Base-by-base conservation (phyloP, 2,329 filamentous ascomycete species). In the Exophiala aquamarina region DNA sequence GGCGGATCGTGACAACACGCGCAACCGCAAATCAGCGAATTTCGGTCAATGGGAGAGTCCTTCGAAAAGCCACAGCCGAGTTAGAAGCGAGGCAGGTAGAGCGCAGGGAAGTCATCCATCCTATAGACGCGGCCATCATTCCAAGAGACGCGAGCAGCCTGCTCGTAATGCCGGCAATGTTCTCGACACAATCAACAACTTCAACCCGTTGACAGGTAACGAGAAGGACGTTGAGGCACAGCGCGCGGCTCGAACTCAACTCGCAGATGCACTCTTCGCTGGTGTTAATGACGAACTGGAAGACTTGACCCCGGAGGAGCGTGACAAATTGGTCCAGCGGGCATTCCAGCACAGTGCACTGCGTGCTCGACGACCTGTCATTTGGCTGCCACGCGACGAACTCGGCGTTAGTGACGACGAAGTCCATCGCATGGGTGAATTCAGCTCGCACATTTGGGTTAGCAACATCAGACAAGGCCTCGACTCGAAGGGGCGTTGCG, bases 371-470 rank as follows among this genome's bases (percentile, higher is more conserved):
- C 79, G 90, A 43, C 93, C 93, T 0, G 89, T 88, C 0, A 84
- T 98, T 19, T 98, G 93, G 93, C 88, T 98, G 35, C 93, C 93
- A 0, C 82, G 86, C 9, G 93, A 98, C 62, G 87, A 93, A 57
- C 69, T 97, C 4, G 93, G 93, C 4, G 81, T 98, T 47, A 90
- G 87, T 56, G 89, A 95, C 59, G 92, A 97, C 58, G 93, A 98
- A 71, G 86, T 97, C 35, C 77, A 77, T 61, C 77, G 87, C 28
- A 95, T 90, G 5, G 78, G 84, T 55, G 75, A 77, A 38, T 87
- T 90, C 64, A 92, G 85, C 63, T 76, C 70, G 32, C 75, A 77
- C 56, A 86, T 97, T 42, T 95, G 90, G 87, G 90, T 97, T 63
- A 95, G 88, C 60, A 96, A 96, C 66, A 87, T 94, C 65, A 90